These are phyloP conservation scores for Fusarium nelsonii DNA, from an alignment of 2,329 filamentous ascomycete genomes.

Conservation along the genomic window DNA sequence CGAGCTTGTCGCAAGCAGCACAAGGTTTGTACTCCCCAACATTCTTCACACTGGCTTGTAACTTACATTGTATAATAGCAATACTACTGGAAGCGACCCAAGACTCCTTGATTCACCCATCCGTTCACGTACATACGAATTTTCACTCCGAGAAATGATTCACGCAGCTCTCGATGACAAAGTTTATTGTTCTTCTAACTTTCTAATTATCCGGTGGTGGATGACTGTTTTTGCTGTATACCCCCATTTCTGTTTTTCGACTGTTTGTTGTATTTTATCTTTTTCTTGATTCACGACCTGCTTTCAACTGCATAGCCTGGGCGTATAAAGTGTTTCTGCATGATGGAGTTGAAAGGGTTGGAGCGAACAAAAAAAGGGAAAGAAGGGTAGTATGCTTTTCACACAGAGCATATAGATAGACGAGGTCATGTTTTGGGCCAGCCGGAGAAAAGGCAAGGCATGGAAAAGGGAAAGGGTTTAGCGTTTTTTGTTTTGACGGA, in stretches of 20 bases:
- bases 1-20: constrained; percentile 94
- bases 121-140: constrained; percentile 30
- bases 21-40: constrained; percentile 74
- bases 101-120: constrained; percentile 62
- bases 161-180: constrained; percentile 12
- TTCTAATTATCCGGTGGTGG: constrained; percentile 19
- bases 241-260: constrained; percentile 27
- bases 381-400: neutral
- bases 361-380: neutral
- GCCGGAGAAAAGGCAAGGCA: neutral
- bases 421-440: neutral
- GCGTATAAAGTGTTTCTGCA: constrained; percentile 43
- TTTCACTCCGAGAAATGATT: constrained; percentile 20
- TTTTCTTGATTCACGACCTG: constrained; percentile 19
- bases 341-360: constrained; percentile 38
- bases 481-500: constrained; percentile 16
- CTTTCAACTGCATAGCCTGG: constrained; percentile 46
- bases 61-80: constrained; percentile 60
- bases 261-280: constrained; percentile 13
- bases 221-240: constrained; percentile 45
- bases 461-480: neutral
- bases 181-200: constrained; percentile 13
- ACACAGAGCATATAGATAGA: constrained; percentile 12
- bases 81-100: constrained; percentile 77
- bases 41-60: neutral